Evolutionary conservation across 805 yeast genomes (phyloP), one percentile per base, ranked within the genome.

Genomic region (Pichia occidentalis): DNA sequence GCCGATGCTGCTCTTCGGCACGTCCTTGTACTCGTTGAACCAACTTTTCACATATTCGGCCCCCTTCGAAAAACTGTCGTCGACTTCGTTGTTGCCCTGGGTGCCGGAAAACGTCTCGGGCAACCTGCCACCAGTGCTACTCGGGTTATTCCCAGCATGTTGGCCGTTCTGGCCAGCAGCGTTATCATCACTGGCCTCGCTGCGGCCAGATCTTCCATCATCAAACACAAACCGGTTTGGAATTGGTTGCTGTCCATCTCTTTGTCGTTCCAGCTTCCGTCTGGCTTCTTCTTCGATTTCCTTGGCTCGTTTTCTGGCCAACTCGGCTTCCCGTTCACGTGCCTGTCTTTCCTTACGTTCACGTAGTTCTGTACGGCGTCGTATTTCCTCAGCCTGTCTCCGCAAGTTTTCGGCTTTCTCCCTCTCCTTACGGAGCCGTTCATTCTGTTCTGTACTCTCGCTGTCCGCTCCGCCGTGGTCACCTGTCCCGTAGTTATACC

Each of bases 261-360:
- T 3, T 14, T 29, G 17, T 24, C 25, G 14, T 13, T 34, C n/a
- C 19, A 40, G 23, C 13, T 32, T 34, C 16, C 23, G 24, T n/a
- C 14, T 31, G 4, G 43, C 43, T 7, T 16, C 29, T 25, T 34
- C 33, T 23, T 40, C 36, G 11, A 39, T 39, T 31, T 39, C 39
- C 12, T 14, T 8, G 2, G 36, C 32, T 14, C 43, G 20, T 20
- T 18, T 26, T 9, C 29, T 24, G 7, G 39, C 43, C 11, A 35
- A 19, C 16, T 31, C 39, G 2, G 36, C 43, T 23, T 40, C 43
- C 5, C 43, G 17, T 27, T 27, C 34, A 10, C 29, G 4, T 1
- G 26, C 36, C 16, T 19, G 32, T 4, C 27, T 14, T 22, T 30
- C 33, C 19, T 31, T 39, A 11, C 39, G 11, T 22, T 33, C 27